Percentiles rank a stretch among this genome's conserved stretches.
phyloP scores from a whole-genome alignment of 345 rosid genomes.

The Eucalyptus rudis region DNA sequence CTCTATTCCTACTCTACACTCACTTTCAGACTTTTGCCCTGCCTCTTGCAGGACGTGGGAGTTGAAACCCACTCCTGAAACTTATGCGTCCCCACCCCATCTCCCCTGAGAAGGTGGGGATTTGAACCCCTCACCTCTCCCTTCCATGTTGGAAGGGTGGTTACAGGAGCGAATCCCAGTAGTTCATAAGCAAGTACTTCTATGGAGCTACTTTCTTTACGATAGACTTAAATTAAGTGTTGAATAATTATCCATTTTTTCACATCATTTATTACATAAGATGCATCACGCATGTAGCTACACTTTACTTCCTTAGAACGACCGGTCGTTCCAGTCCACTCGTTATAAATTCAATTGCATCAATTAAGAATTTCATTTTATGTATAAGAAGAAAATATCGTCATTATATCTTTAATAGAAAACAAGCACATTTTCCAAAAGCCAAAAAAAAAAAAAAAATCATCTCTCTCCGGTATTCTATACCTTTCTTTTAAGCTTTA shows the following conservation, averaged over 20 bases:
- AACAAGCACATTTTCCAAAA: background rate
- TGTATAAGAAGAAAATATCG: background rate
- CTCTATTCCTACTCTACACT: no score
- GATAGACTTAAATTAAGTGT: background rate
- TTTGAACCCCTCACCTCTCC: no score
- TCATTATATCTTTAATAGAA: background rate
- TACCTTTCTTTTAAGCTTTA: background rate
- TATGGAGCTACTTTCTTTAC: background rate
- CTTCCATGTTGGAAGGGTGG: no score
- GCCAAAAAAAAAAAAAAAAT: background rate
- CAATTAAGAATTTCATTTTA: background rate
- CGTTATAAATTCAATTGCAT: background rate
- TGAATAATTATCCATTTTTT: background rate
- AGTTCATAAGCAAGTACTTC: no score
- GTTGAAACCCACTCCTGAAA: no score
- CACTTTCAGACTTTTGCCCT: no score
- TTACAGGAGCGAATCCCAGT: no score
- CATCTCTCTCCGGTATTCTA: background rate
- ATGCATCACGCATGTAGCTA: background rate
- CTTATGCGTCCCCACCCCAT: no score
- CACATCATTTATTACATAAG: background rate
- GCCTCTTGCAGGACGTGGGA: no score
- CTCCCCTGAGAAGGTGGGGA: no score
- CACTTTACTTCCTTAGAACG: no score
- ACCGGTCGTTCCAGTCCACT: accelerated